Base-by-base conservation (phyloP, 2,329 filamentous ascomycete species). In the Orbilia brochopaga region DNA sequence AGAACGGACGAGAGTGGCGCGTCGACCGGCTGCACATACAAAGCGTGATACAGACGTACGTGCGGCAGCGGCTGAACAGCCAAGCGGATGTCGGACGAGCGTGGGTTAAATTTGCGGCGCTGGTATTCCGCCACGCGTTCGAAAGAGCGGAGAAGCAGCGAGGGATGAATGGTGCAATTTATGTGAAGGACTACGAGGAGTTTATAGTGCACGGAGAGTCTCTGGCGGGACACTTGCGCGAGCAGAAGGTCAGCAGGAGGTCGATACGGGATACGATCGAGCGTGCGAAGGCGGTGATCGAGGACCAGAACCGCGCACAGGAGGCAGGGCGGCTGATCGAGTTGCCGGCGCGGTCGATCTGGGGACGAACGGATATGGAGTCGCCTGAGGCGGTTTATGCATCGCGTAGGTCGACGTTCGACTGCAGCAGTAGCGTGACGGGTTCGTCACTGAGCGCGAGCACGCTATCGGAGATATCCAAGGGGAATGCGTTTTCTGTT, bases 11-110 rank as follows among this genome's bases (percentile, higher is more conserved):
- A 30, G 70, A 75, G 44, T 65, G 75, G 56, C 64, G 73, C 21
- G 73, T 77, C n/a, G 76, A 77, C 62, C 75, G 74, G 7, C 48
- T 77, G 24, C 65, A 76, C 8, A 35, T 77, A n/a, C 75, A 76
- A 50, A 76, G 69, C 23, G 74, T 77, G 11, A 74, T 76, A 13
- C 75, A 76, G 58, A 60, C 69, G 2, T 73, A 65, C 23, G 60
- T 65, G 1, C 52, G 69, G 21, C 69, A 73, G 17, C 17, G 62
- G 37, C 21, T 73, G 4, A 64, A 27, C 13, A 59, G 24, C 30
- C 61, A 66, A 50, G 56, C 42, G 2, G 69, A 73, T 11, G 32
- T 65, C n/a, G 69, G 69, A 3, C 60, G 65, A 40, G 62, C 62
- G 8, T 73, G 69, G 69, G 69, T 66, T 21, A 65, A 73, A 27